Conservation (phyloP, 2,329 filamentous ascomycete species). For the Hymenoscyphus scutula region DNA sequence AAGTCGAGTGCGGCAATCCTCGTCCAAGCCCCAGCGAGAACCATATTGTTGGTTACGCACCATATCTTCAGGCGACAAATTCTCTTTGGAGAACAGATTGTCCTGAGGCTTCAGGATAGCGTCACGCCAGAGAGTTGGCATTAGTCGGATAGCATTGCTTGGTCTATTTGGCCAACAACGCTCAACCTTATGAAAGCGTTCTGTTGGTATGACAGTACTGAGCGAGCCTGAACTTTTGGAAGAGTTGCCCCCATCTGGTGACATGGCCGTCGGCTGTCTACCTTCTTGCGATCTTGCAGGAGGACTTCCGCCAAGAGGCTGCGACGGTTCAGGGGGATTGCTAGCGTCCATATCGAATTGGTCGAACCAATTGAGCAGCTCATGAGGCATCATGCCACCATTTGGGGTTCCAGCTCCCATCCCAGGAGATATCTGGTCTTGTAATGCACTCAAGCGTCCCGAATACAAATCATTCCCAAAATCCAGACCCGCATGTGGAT, state of each 20-base stretch:
- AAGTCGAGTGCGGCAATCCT: constrained; percentile 42
- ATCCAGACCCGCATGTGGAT: constrained; percentile 16
- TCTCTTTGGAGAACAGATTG: constrained; percentile 40
- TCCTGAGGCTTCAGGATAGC: constrained; percentile 38
- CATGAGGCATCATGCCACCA: constrained; percentile 25
- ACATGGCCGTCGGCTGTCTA: constrained; percentile 11
- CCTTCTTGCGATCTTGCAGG: constrained; percentile 5
- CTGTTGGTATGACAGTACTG: constrained; percentile 36
- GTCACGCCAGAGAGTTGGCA: constrained; percentile 43
- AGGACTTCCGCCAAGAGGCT: constrained; percentile 14
- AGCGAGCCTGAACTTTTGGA: constrained; percentile 21
- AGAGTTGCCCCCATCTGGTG: constrained; percentile 20
- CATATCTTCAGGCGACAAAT: constrained; percentile 25
- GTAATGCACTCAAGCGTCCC: constrained; percentile 18
- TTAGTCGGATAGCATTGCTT: constrained; percentile 40
- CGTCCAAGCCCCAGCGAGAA: constrained; percentile 39
- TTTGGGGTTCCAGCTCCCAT: constrained; percentile 24
- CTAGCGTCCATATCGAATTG: constrained; percentile 28
- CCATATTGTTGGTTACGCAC: constrained; percentile 32
- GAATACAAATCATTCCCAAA: constrained; percentile 25
- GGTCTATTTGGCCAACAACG: constrained; percentile 42
- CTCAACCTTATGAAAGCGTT: constrained; percentile 43
- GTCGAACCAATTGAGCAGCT: constrained; percentile 29
- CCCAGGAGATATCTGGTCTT: constrained; percentile 22
- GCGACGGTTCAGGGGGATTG: constrained; percentile 18